Evolutionary conservation across 1,139 yeast genomes (phyloP), one percentile per base, ranked within the genome.

Genomic region (Protomyces pachydermus): DNA sequence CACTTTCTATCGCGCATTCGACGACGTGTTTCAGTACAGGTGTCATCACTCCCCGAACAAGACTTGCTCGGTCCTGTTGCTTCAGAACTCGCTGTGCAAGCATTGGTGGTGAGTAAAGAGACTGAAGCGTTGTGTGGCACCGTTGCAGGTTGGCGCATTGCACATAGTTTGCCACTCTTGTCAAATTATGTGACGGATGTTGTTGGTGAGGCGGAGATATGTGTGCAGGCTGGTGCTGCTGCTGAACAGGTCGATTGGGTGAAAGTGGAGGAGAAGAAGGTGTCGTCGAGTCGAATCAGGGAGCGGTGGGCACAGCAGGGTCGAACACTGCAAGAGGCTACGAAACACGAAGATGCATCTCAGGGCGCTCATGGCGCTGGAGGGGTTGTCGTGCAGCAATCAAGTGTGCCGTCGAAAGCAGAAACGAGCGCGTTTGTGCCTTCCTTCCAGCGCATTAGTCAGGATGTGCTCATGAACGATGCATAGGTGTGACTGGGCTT

Each of bases 11-110:
- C 48, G 18, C 48, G 48, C 48, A 23, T 42, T 5, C 48, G 48
- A n/a, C 20, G 48, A 20, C 48, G 48, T 5, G 48, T 42, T 12
- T 18, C 48, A 3, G 20, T 42, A 18, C 48, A 42, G 8, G 20
- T n/a, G 20, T 10, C 23, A 5, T 23, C 48, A n/a, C 23, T 42
- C 8, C 23, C 48, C 4, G 25, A 42, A 16, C 23, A n/a, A 18
- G 23, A n/a, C 9, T 3, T 18, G 5, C 25, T 42, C 75, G 98
- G 99, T 0, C 98, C 98, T 1, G 91, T 98, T 0, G 96, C 91
- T 0, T 80, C 81, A n/a, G 79, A 88, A 1, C 79, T 80, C 28
- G 85, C 84, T 51, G 89, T 95, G 53, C 87, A 91, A 69, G 87
- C 91, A 0, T 80, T 95, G 64, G 84, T 91, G 0, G 84, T 93